A percentile compares a stretch with the other conserved stretches of the same genome.
Evolutionary conservation across 768 basidiomycete genomes (phyloP).

Genomic region (Xerocomellus chrysenteron): DNA sequence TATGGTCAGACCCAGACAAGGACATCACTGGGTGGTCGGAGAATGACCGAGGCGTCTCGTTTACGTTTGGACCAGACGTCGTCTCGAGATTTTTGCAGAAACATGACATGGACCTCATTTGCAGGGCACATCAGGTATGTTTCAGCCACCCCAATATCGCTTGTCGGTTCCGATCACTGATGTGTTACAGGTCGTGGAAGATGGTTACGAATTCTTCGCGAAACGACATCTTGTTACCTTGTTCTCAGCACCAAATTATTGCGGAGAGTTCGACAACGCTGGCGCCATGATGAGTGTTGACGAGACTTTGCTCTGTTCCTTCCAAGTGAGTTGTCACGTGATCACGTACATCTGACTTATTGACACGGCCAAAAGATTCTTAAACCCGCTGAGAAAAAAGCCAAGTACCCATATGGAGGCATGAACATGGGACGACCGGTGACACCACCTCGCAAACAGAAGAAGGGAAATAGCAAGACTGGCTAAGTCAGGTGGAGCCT

Average conservation of each 20-base stretch:
- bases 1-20: slow-evolving; percentile 99
- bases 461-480: slow-evolving; percentile 91
- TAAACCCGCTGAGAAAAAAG: slow-evolving; percentile 99
- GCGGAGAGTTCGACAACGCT: slow-evolving; percentile 97
- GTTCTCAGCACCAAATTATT: slow-evolving; percentile 95
- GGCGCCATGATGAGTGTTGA: slow-evolving; percentile 99
- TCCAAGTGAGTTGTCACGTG: slow-evolving; percentile 68
- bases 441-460: slow-evolving; percentile 95
- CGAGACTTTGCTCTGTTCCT: slow-evolving; percentile 94
- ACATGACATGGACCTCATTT: slow-evolving; percentile 99
- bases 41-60: slow-evolving; percentile 98
- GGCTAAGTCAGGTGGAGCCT: slow-evolving; percentile 33
- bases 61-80: slow-evolving; percentile 98
- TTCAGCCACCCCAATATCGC: slow-evolving; percentile 11
- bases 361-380: slow-evolving; percentile 62
- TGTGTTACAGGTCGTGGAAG: slow-evolving; percentile 81
- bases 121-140: slow-evolving; percentile 93
- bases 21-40: slow-evolving; percentile 99
- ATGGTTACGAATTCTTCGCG: slow-evolving; percentile 98
- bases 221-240: slow-evolving; percentile 96
- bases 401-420: slow-evolving; percentile 86
- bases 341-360: not conserved
- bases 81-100: slow-evolving; percentile 98
- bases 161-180: slow-evolving; percentile 2
- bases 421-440: slow-evolving; percentile 87